Evolutionary conservation across 139 green algal species (phyloP), one percentile per base, ranked within the genome.

Genomic region (Chlorella sp.): DNA sequence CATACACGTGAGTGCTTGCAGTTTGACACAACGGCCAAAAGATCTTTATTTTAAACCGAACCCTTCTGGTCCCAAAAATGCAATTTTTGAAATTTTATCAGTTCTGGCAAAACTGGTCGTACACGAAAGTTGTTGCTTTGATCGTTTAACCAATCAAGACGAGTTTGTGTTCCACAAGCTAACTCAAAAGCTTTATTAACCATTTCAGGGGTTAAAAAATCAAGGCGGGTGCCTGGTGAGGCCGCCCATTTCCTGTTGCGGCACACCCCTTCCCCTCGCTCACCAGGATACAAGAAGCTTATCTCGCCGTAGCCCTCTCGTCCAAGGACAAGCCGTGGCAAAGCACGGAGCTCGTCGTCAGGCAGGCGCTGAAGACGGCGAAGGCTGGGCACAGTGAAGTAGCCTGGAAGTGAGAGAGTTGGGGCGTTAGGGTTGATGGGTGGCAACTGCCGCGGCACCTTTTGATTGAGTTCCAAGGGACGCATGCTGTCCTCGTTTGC

Each of bases 241-340:
- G 22, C 3, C 71, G 71, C 37, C 71, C 4, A 24, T 39, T 3
- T 5, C 21, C 30, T 15, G 14, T 16, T 30, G 30, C 1, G 1
- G 28, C 53, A 14, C 22, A 1, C 9, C 57, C n/a, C 18, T 0
- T 15, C n/a, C 34, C 2, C 7, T 37, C 5, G 3, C 68, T 32
- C 71, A 88, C 84, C 84, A 34, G 91, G 91, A 61, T 90, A 73
- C 19, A 94, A 36, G 76, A 94, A 94, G 24, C n/a, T 26, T 1
- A 94, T 80, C 76, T 94, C 92, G 11, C 92, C 92, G 9, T 88
- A 3, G 64, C 83, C 85, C 24, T 88, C 30, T 26, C 89, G 82
- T 3, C 92, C 91, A 0, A 94, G 22, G 9, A 93, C 86, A 64
- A 94, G 91, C 0, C 82, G 89, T 2, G 42, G 60, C 40, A 94